Evolutionary conservation across 2,329 filamentous ascomycete genomes (phyloP).

Genomic region (Dendryphion nanum): DNA sequence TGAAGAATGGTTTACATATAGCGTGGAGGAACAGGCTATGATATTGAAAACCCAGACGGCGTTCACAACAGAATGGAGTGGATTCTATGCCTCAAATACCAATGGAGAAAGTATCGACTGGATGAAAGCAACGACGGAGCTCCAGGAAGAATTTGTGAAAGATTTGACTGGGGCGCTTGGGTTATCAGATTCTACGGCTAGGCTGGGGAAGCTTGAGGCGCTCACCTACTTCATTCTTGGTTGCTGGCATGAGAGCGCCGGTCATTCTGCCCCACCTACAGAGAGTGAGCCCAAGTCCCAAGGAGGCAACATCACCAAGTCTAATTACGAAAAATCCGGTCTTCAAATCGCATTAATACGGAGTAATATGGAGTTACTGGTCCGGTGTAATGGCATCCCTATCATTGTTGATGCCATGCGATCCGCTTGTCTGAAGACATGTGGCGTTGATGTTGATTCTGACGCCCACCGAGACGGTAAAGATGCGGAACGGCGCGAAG

Average conservation of each 20-base stretch:
- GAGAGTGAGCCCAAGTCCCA: constrained; percentile 1
- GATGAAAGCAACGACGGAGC: constrained; percentile 62
- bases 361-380: constrained; percentile 43
- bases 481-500: constrained; percentile 42
- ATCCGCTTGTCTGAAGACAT: constrained; percentile 30
- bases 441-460: constrained; percentile 23
- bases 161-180: constrained; percentile 36
- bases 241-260: constrained; percentile 52
- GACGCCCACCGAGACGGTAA: constrained; percentile 30
- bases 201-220: constrained; percentile 42
- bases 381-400: constrained; percentile 41
- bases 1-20: constrained; percentile 97
- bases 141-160: constrained; percentile 57
- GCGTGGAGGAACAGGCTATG: constrained; percentile 78
- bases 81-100: constrained; percentile 31
- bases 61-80: constrained; percentile 72
- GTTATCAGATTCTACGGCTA: constrained; percentile 23
- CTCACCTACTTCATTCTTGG: constrained; percentile 49
- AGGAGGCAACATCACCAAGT: constrained; percentile 6
- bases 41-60: constrained; percentile 71
- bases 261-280: constrained; percentile 18
- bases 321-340: constrained; percentile 31
- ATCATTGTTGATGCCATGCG: constrained; percentile 41
- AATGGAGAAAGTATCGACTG: constrained; percentile 57
- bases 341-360: constrained; percentile 47